phyloP scores from a whole-genome alignment of 169 alveolate genomes.

The Sarcocystis neurona region DNA sequence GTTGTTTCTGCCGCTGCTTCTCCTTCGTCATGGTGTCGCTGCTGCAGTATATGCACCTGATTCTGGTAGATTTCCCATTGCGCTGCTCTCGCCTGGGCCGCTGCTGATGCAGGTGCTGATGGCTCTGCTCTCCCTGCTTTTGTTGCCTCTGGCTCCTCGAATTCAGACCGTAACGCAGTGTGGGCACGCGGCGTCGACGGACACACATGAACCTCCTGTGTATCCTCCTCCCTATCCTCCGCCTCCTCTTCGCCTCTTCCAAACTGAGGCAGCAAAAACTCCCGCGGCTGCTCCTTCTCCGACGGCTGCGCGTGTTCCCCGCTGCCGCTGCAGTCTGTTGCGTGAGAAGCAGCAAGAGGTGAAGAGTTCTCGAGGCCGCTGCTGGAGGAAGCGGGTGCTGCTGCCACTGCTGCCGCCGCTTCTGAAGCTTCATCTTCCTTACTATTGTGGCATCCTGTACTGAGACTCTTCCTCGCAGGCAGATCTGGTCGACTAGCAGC shows the following conservation, averaged over 20 bases:
- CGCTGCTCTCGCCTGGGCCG: background rate
- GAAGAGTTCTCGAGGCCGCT: constrained; percentile 34
- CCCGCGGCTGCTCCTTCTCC: constrained; percentile 8
- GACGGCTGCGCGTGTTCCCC: constrained; percentile 7
- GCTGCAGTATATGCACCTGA: background rate
- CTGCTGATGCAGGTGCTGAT: background rate
- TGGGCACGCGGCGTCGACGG: background rate
- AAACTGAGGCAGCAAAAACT: background rate
- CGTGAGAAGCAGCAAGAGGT: constrained; percentile 16
- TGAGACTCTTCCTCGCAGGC: background rate
- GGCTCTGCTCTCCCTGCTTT: too few species aligned
- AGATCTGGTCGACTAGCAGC: background rate
- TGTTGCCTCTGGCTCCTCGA: too few species aligned
- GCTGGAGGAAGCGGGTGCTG: constrained; percentile 26
- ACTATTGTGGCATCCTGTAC: constrained; percentile 24
- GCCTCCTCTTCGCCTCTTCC: background rate
- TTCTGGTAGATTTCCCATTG: background rate
- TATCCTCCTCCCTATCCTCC: background rate
- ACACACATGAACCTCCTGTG: background rate
- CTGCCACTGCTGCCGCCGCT: constrained; percentile 33
- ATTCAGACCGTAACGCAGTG: too few species aligned
- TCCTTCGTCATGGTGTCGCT: background rate
- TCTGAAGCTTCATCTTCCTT: background rate
- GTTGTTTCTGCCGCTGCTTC: background rate
- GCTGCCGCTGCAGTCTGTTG: constrained; percentile 36